phyloP scores from a whole-genome alignment of 2,329 filamentous ascomycete species.

The Aspergillus fischeri region DNA sequence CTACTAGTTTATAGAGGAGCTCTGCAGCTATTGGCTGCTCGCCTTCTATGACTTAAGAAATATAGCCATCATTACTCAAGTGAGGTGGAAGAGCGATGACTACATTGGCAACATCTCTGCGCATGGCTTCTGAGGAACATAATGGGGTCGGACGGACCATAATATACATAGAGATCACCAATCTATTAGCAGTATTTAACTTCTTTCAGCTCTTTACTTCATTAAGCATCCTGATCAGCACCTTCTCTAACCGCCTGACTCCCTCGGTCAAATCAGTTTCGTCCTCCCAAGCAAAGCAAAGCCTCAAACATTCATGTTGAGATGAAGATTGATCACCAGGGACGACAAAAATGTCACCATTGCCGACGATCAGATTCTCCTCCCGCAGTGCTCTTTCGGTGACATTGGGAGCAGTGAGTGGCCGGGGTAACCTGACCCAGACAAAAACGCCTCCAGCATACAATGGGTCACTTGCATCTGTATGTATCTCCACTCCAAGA shows the following conservation, averaged over 20 bases:
- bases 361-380: slow-evolving; percentile 7
- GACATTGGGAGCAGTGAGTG: slow-evolving; percentile 5
- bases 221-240: not conserved
- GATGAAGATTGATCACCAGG: slow-evolving; percentile 39
- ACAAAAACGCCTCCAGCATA: slow-evolving; percentile 12
- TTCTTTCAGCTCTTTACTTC: not conserved
- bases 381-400: slow-evolving; percentile 2
- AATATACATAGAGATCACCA: not conserved
- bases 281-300: slow-evolving; percentile 18
- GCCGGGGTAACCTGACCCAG: slow-evolving; percentile 11
- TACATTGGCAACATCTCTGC: not conserved
- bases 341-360: slow-evolving; percentile 38
- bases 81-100: not conserved
- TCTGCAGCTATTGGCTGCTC: too few species aligned
- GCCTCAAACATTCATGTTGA: slow-evolving; percentile 13
- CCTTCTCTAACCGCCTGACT: not conserved
- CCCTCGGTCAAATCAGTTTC: slow-evolving; percentile 10
- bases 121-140: not conserved
- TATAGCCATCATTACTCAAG: not conserved
- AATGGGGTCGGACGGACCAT: not conserved
- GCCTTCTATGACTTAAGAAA: too few species aligned
- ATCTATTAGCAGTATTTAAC: not conserved
- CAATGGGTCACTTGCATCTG: slow-evolving; percentile 1
- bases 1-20: too few species aligned
- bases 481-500: slow-evolving; percentile 11